Base-by-base conservation (phyloP, 768 basidiomycete species). In the Mycena chlorophos region DNA sequence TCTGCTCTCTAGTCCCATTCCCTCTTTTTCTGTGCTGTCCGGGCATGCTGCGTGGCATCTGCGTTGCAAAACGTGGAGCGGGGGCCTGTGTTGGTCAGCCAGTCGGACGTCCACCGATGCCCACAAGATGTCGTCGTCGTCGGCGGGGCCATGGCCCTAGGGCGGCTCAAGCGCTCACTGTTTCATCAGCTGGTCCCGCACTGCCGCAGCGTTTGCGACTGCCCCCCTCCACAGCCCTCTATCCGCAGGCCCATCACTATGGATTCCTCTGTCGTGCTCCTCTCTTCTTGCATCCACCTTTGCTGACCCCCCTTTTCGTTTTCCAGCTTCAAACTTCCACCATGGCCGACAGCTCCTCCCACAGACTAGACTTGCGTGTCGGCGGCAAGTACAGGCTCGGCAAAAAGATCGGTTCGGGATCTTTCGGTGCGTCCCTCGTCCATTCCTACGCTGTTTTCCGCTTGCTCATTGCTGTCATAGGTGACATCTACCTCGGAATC, bases 341-440 rank as follows among this genome's bases (percentile, higher is more conserved):
- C 63, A 92, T 91, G 91, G 82, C 90, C 73, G 91, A 94, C 69
- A 79, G 78, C 39, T 74, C 76, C 45, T 77, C 87, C 45, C 80
- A 81, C 71, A 84, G 88, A 78, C 81, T 93, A 57, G 91, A 94
- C 76, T 86, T 93, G 63, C 83, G 91, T 63, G 91, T 94, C 43
- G 91, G 91, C 66, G 92, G 91, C 65, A 94, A 98, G 76, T 98
- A 98, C 80, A 85, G 96, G 68, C 87, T 98, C 62, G 96, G 96
- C 58, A 97, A 97, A 84, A 98, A 98, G 88, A 98, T 98, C 68
- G 96, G 96, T 60, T 96, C 94, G 29, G 96, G 96, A 60, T 98
- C 95, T 42, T 98, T 98, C 67, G 94, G 95, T 96, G 66, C 68
- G 89, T 79, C 50, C 19, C 30, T 37, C 52, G 43, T 57, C 23